Percentiles rank a stretch among this genome's conserved stretches.
These are phyloP conservation scores for Candida broadrunensis DNA, from an alignment of 805 yeast species.

Conservation along the genomic window DNA sequence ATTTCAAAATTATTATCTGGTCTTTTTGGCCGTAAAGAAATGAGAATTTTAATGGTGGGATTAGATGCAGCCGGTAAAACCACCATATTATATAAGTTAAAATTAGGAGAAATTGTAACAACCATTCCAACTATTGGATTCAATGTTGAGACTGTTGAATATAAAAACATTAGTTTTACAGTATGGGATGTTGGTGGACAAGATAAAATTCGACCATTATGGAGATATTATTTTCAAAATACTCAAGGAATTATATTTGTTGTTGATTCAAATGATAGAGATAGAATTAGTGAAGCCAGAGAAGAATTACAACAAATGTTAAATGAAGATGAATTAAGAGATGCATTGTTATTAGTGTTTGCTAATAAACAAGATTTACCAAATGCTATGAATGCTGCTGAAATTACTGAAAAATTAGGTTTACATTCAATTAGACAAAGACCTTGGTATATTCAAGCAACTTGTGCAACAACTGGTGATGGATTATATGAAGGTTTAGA, in stretches of 20 bases:
- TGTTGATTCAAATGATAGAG: slow-evolving; percentile 42
- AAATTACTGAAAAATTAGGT: slow-evolving; percentile 42
- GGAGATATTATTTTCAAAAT: slow-evolving; percentile 44
- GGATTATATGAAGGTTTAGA: slow-evolving; percentile 38
- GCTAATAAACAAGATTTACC: slow-evolving; percentile 45
- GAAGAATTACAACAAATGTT: slow-evolving; percentile 44
- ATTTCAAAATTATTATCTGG: slow-evolving; percentile 38
- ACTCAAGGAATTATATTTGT: slow-evolving; percentile 43
- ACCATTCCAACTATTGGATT: slow-evolving; percentile 43
- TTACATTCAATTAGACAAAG: slow-evolving; percentile 42
- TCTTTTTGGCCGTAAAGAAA: slow-evolving; percentile 41
- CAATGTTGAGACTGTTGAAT: slow-evolving; percentile 42
- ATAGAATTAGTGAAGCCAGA: slow-evolving; percentile 41
- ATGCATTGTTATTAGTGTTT: slow-evolving; percentile 38
- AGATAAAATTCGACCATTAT: slow-evolving; percentile 41
- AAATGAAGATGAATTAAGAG: slow-evolving; percentile 42
- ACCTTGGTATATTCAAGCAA: slow-evolving; percentile 43
- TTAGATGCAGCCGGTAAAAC: slow-evolving; percentile 44
- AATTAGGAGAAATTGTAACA: slow-evolving; percentile 41
- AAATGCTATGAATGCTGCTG: slow-evolving; percentile 44
- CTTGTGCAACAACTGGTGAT: slow-evolving; percentile 41
- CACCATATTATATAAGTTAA: slow-evolving; percentile 41
- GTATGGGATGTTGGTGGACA: slow-evolving; percentile 47
- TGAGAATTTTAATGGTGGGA: slow-evolving; percentile 45
- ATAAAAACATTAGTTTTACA: slow-evolving; percentile 41